Conservation (phyloP, 139 green algal genomes). For the Asterochloris erici region DNA sequence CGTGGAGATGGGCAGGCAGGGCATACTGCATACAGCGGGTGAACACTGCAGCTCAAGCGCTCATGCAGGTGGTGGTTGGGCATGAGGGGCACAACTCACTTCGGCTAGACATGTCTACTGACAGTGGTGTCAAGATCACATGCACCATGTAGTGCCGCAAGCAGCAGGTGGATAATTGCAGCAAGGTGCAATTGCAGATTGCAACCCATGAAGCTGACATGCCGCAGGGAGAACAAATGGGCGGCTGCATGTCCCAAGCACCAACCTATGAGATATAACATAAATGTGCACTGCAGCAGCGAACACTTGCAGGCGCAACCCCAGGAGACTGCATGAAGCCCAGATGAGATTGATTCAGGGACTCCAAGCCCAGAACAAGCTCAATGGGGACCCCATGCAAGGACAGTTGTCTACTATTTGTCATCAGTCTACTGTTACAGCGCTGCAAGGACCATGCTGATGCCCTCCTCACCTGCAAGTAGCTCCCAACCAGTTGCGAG, state of each 20-base stretch:
- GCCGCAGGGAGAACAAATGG: no score
- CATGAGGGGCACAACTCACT: no score
- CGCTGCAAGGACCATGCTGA: neutral
- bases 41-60: neutral
- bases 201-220: neutral
- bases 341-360: neutral
- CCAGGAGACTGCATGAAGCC: neutral
- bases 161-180: neutral
- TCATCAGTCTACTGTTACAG: no score
- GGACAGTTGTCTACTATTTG: neutral
- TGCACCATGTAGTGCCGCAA: neutral
- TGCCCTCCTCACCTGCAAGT: slow-evolving; percentile 16
- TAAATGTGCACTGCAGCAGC: no score
- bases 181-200: neutral
- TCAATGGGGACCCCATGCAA: no score
- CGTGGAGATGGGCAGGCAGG: neutral
- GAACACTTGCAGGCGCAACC: neutral
- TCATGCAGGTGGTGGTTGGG: neutral
- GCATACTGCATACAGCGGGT: neutral
- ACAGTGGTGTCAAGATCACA: neutral
- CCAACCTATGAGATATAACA: no score
- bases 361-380: no score
- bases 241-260: no score
- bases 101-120: no score
- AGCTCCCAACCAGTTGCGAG: slow-evolving; percentile 17